These are phyloP conservation scores for Anthostomella pinea DNA, from an alignment of 2,329 filamentous ascomycete genomes.

Conservation along the genomic window DNA sequence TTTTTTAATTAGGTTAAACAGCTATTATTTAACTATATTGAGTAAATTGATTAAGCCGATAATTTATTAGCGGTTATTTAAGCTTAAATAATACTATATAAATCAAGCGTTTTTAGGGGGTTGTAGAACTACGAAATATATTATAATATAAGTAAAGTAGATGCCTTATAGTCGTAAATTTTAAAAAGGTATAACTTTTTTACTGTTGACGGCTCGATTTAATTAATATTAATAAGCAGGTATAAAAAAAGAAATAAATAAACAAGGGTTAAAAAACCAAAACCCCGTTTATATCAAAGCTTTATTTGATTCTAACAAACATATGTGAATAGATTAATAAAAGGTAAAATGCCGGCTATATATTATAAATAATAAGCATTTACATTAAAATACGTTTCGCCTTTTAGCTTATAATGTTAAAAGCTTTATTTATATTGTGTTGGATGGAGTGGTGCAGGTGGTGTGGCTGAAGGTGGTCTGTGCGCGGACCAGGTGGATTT, in stretches of 20 bases:
- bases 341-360: too few species aligned
- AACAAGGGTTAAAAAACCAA: too few species aligned
- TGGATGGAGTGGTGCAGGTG: too few species aligned
- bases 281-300: too few species aligned
- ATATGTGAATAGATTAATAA: too few species aligned
- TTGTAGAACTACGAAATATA: conserved; percentile 33
- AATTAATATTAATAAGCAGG: conserved; percentile 21
- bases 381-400: too few species aligned
- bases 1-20: conserved; percentile 34
- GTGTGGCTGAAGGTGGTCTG: too few species aligned
- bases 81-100: conserved; percentile 12
- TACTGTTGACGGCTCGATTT: conserved; percentile 18
- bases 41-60: conserved; percentile 6
- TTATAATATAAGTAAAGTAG: conserved; percentile 25
- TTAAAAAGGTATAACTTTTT: conserved; percentile 27
- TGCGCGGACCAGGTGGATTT: too few species aligned
- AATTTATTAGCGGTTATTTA: conserved; percentile 10
- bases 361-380: too few species aligned
- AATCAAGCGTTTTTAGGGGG: conserved; percentile 24
- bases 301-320: too few species aligned
- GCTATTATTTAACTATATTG: conserved; percentile 19
- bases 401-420: too few species aligned
- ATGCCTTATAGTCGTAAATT: conserved; percentile 32
- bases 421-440: too few species aligned
- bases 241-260: conserved; percentile 26